Conservation (phyloP, 345 rosid species). For the Carallia pectinifolia region DNA sequence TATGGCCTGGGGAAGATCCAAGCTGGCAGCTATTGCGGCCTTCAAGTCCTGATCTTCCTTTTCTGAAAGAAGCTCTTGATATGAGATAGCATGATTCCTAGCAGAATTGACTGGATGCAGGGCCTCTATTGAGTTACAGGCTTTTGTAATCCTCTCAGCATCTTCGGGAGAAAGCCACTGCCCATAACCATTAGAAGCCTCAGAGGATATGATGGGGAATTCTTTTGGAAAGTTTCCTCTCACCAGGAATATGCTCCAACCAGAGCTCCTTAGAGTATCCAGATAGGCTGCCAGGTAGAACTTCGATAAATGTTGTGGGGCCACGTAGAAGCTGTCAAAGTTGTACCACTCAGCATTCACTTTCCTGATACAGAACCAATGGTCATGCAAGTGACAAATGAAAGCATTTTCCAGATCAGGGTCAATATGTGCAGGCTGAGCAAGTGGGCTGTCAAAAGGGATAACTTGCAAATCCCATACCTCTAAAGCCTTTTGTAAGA, state of each 20-base stretch:
- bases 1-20: slow-evolving; percentile 54
- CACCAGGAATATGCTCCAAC: slow-evolving; percentile 93
- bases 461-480: slow-evolving; percentile 83
- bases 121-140: slow-evolving; percentile 41
- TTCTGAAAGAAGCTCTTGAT: slow-evolving; percentile 43
- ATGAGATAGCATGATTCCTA: slow-evolving; percentile 37
- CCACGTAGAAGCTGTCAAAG: slow-evolving; percentile 63
- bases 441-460: slow-evolving; percentile 77
- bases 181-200: too few relatives aligned
- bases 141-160: slow-evolving; percentile 64
- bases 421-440: slow-evolving; percentile 86
- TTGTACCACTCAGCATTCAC: too few relatives aligned
- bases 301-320: slow-evolving; percentile 83
- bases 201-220: slow-evolving; percentile 47
- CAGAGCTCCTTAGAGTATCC: slow-evolving; percentile 77
- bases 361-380: slow-evolving; percentile 72
- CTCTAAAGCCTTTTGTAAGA: slow-evolving; percentile 31
- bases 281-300: slow-evolving; percentile 88
- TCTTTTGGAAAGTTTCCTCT: slow-evolving; percentile 87
- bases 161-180: too few relatives aligned
- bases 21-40: slow-evolving; percentile 89
- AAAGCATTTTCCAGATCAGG: slow-evolving; percentile 87
- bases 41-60: slow-evolving; percentile 79
- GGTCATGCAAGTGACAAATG: slow-evolving; percentile 92
- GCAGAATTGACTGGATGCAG: slow-evolving; percentile 32